These are phyloP conservation scores for Aspergillus niger DNA, from an alignment of 2,329 filamentous ascomycete genomes.

Conservation along the genomic window DNA sequence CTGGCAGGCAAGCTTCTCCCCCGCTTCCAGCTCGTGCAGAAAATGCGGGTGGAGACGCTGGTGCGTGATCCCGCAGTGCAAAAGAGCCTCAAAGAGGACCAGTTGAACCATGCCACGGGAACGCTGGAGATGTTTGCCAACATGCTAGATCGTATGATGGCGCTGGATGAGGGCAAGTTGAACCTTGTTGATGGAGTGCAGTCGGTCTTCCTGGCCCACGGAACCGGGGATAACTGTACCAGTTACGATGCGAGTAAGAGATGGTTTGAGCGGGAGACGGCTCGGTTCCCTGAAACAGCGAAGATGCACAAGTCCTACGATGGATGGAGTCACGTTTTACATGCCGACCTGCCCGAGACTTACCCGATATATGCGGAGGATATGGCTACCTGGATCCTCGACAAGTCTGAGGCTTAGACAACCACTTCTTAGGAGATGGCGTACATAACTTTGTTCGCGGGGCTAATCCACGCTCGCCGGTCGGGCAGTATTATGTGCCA, in stretches of 20 bases:
- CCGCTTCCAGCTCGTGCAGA: constrained; percentile 8
- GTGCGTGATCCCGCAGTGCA: constrained; percentile 14
- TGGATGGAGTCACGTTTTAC: constrained; percentile 12
- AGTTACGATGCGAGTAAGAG: constrained; percentile 9
- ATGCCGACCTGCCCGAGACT: constrained; percentile 10
- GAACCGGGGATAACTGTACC: constrained; percentile 9
- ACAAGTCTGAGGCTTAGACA: background rate
- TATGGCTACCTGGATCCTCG: background rate
- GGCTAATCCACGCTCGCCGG: too few relatives aligned
- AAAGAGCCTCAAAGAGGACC: constrained; percentile 1
- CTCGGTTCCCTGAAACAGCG: background rate
- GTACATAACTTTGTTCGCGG: background rate
- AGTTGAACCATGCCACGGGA: constrained; percentile 7
- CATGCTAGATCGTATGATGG: constrained; percentile 8
- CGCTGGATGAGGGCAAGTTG: background rate
- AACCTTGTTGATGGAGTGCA: background rate
- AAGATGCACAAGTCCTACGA: constrained; percentile 10
- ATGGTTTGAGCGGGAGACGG: constrained; percentile 13
- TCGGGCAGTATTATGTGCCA: too few relatives aligned
- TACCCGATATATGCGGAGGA: background rate
- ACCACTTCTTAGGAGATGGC: rapidly evolving
- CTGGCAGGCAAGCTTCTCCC: constrained; percentile 6
- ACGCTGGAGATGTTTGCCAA: constrained; percentile 11
- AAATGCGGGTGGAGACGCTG: constrained; percentile 8
- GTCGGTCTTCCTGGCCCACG: constrained; percentile 14